Evolutionary conservation across 2,329 filamentous ascomycete genomes (phyloP).

Genomic region (Pezicula neosporulosa): DNA sequence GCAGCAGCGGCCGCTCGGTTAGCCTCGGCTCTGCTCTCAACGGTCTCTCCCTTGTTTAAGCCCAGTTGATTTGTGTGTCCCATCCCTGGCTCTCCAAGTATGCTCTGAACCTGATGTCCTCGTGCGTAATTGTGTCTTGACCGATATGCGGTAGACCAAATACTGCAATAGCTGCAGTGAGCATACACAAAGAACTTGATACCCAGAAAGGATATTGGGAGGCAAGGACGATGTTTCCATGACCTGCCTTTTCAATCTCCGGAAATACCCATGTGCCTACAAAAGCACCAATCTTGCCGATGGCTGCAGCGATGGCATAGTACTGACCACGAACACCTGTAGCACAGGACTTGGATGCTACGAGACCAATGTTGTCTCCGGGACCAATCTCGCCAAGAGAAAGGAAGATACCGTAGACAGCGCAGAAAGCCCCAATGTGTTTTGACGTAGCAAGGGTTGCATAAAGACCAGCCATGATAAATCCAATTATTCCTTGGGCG

Average conservation of each 20-base stretch:
- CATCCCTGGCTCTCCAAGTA: constrained; percentile 74
- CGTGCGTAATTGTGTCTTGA: constrained; percentile 79
- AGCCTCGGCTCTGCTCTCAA: constrained; percentile 9
- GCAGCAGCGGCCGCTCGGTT: background rate
- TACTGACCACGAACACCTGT: constrained; percentile 83
- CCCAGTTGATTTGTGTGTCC: constrained; percentile 62
- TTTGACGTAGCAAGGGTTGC: constrained; percentile 59
- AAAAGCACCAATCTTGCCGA: constrained; percentile 79
- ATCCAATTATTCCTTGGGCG: constrained; percentile 75
- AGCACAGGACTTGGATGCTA: constrained; percentile 84
- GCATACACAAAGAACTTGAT: constrained; percentile 71
- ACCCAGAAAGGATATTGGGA: constrained; percentile 92
- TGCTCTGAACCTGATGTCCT: constrained; percentile 72
- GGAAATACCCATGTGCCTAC: constrained; percentile 82
- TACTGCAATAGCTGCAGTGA: constrained; percentile 64
- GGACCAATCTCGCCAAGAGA: constrained; percentile 78
- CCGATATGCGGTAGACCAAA: constrained; percentile 73
- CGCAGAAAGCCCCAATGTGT: constrained; percentile 72
- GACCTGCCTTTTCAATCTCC: constrained; percentile 61
- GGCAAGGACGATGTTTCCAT: constrained; percentile 49
- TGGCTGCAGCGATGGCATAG: constrained; percentile 68
- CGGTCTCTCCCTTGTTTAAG: constrained; percentile 15
- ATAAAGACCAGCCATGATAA: constrained; percentile 85
- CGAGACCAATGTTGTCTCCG: constrained; percentile 85
- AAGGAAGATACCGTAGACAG: constrained; percentile 77